A percentile compares a stretch with the other conserved stretches of the same genome.
phyloP scores from a whole-genome alignment of 495 filamentous ascomycete species.

The Pyrenopolyporus hunteri region DNA sequence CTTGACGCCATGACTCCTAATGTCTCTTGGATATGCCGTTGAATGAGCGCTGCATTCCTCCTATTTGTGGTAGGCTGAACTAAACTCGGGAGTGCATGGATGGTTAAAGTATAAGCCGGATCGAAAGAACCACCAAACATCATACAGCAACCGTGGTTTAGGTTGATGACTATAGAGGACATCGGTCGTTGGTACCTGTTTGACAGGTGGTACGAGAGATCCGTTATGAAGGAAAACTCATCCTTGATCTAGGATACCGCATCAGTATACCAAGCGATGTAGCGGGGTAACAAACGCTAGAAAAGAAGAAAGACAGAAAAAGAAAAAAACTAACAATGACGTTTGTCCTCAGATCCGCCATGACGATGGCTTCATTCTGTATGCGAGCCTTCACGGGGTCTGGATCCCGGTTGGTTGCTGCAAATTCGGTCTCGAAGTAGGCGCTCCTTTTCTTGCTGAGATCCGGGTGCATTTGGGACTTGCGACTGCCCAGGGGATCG shows the following conservation, averaged over 20 bases:
- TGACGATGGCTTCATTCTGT: conserved; percentile 69
- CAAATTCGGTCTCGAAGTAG: conserved; percentile 57
- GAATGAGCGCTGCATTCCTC: conserved; percentile 77
- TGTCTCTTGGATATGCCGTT: conserved; percentile 68
- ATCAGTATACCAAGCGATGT: neutral
- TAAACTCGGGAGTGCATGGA: conserved; percentile 71
- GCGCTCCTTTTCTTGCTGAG: conserved; percentile 50
- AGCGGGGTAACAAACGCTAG: no score
- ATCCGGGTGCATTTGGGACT: conserved; percentile 42
- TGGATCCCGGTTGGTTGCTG: conserved; percentile 36
- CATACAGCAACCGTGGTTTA: conserved; percentile 78
- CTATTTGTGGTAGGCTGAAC: conserved; percentile 81
- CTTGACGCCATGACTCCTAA: conserved; percentile 67
- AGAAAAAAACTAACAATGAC: conserved; percentile 27
- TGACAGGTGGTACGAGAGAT: conserved; percentile 71
- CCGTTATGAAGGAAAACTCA: conserved; percentile 71
- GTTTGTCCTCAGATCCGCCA: conserved; percentile 85
- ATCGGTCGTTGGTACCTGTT: conserved; percentile 74
- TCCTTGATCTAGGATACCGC: conserved; percentile 60
- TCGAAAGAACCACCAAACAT: conserved; percentile 74
- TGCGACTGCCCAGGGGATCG: conserved; percentile 41
- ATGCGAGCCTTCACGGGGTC: conserved; percentile 62
- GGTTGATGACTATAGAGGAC: conserved; percentile 70
- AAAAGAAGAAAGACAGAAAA: no score
- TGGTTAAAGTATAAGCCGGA: conserved; percentile 80